phyloP scores from a whole-genome alignment of 345 rosid genomes.

The Sisymbrium irio region DNA sequence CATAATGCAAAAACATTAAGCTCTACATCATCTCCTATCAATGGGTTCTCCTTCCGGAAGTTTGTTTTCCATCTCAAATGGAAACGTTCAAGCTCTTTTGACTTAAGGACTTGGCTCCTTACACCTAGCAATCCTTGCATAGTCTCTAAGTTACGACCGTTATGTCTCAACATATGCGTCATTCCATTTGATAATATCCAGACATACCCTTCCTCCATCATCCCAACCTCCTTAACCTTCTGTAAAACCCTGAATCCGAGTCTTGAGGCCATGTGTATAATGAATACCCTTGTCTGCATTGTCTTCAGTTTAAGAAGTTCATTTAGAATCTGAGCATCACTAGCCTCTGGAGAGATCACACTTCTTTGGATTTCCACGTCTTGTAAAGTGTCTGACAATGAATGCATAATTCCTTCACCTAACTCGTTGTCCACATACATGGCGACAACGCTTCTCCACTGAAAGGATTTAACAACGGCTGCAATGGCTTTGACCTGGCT shows the following conservation, averaged over 20 bases:
- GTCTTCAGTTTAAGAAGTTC: slow-evolving; percentile 51
- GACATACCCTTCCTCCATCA: slow-evolving; percentile 58
- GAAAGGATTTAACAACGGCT: slow-evolving; percentile 33
- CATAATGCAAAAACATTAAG: slow-evolving; percentile 19
- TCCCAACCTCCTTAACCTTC: slow-evolving; percentile 44
- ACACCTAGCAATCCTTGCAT: slow-evolving; percentile 38
- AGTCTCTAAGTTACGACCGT: not conserved
- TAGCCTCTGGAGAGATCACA: slow-evolving; percentile 36
- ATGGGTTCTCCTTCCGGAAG: not conserved
- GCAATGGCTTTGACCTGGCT: slow-evolving; percentile 46
- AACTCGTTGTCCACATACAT: slow-evolving; percentile 41
- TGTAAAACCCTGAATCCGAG: slow-evolving; percentile 41
- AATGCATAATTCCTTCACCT: slow-evolving; percentile 48
- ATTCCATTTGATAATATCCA: slow-evolving; percentile 46
- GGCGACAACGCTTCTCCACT: slow-evolving; percentile 46
- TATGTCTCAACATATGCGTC: slow-evolving; percentile 12
- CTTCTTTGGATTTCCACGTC: slow-evolving; percentile 14
- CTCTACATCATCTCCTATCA: not conserved
- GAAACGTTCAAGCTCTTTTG: slow-evolving; percentile 21
- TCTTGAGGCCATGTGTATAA: slow-evolving; percentile 43
- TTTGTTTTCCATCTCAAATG: slow-evolving; percentile 27
- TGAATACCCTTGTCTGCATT: slow-evolving; percentile 53
- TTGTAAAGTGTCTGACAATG: slow-evolving; percentile 41
- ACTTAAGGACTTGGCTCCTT: slow-evolving; percentile 15
- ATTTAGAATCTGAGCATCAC: slow-evolving; percentile 36